Evolutionary conservation across 805 yeast genomes (phyloP), one percentile per base, ranked within the genome.

Genomic region (Starmera dryadoides): DNA sequence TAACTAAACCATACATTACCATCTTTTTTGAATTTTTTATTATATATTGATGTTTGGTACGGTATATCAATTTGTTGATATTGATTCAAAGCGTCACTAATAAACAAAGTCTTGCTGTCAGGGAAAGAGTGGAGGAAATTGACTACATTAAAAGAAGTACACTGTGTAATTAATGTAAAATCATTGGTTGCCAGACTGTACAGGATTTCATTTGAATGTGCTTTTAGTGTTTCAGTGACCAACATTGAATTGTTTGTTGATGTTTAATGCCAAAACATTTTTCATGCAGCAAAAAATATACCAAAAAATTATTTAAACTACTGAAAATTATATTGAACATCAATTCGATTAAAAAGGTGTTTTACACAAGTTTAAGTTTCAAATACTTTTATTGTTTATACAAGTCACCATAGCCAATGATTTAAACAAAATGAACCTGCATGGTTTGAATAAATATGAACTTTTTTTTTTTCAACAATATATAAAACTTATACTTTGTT

Each of bases 1-100:
- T 37, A 41, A 11, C 35, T 36, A 4, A 40, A 11, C 39, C 42
- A 40, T 6, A 10, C 6, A 3, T 29, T 30, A 1, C 29, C 32
- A 10, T n/a, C 28, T 10, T 30, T 9, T 2, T 17, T 18, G 26
- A 38, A 38, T 12, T 39, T 31, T 16, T 30, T 30, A 17, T 30
- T 17, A 16, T 30, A 30, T 12, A 30, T 30, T 15, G 32, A 30
- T 30, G 32, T 30, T 17, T 30, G 32, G n/a, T 30, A 30, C 6
- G 32, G 32, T 17, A 30, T 17, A 12, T 30, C 32, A 17, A 30
- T 12, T 4, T 16, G 7, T 4, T 12, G 19, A 30, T 30, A 11
- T 15, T 30, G 19, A 16, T 30, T 15, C 19, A 30, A 17, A 30
- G 17, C 19, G n/a, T 30, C 32, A 16, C 32, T 30, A 9, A 30